phyloP scores from a whole-genome alignment of 768 basidiomycete genomes.

The Naganishia onofrii region DNA sequence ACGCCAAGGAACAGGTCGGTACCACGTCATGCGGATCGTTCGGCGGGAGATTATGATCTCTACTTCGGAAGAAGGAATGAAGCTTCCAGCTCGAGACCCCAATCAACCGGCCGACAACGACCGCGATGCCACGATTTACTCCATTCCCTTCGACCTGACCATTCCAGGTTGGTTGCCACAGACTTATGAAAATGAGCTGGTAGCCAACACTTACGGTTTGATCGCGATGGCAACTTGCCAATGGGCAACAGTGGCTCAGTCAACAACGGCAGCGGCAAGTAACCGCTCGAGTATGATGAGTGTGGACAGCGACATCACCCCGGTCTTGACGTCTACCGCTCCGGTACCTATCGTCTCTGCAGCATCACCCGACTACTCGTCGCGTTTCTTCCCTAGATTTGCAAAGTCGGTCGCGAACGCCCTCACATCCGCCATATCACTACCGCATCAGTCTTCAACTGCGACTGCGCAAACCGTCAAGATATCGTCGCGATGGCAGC shows the following conservation, averaged over 20 bases:
- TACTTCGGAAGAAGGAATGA: background rate
- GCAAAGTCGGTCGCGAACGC: slow-evolving; percentile 27
- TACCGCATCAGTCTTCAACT: background rate
- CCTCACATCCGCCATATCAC: slow-evolving; percentile 13
- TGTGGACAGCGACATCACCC: background rate
- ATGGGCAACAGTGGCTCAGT: slow-evolving; percentile 31
- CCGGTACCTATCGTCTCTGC: slow-evolving; percentile 27
- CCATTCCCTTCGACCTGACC: slow-evolving; percentile 73
- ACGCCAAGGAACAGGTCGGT: slow-evolving; percentile 54
- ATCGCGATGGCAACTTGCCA: slow-evolving; percentile 36
- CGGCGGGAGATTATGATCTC: slow-evolving; percentile 64
- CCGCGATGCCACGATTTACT: slow-evolving; percentile 64
- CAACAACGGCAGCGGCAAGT: background rate
- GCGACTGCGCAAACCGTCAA: background rate
- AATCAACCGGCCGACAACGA: slow-evolving; percentile 54
- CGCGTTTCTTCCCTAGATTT: slow-evolving; percentile 26
- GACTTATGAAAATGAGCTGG: slow-evolving; percentile 36
- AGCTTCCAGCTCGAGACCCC: slow-evolving; percentile 33
- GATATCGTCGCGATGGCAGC: slow-evolving; percentile 24
- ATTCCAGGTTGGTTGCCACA: slow-evolving; percentile 87
- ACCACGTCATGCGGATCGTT: slow-evolving; percentile 68
- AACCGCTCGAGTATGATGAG: background rate
- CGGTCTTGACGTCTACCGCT: background rate
- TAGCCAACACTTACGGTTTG: slow-evolving; percentile 41
- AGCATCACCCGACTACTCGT: slow-evolving; percentile 10